A percentile compares a stretch with the other conserved stretches of the same genome.
These are phyloP conservation scores for Litsea cubeba DNA, from an alignment of 164 flowering plant genomes.

Conservation along the genomic window DNA sequence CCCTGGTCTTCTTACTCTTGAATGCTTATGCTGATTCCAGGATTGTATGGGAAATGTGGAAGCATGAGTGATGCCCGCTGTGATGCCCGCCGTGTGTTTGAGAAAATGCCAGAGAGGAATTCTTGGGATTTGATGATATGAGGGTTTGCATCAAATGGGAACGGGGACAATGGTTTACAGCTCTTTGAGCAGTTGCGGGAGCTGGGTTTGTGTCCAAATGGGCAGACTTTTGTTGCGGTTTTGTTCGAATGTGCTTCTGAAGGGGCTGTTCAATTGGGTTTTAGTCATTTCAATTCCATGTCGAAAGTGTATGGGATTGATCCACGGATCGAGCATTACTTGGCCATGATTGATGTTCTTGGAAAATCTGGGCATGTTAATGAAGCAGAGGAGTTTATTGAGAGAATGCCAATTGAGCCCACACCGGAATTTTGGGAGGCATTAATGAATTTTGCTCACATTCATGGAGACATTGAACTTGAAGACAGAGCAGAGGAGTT, in stretches of 20 bases:
- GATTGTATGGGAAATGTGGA: constrained; percentile 56
- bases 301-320: constrained; percentile 40
- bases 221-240: constrained; percentile 51
- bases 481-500: constrained; percentile 69
- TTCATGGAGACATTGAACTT: constrained; percentile 76
- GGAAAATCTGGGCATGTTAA: constrained; percentile 55
- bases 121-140: constrained; percentile 72
- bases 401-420: constrained; percentile 47
- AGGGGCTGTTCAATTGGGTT: constrained; percentile 68
- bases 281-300: constrained; percentile 65
- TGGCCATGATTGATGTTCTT: constrained; percentile 53
- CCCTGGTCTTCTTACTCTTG: constrained; percentile 39
- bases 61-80: constrained; percentile 62
- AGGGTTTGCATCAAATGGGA: constrained; percentile 51
- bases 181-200: constrained; percentile 65
- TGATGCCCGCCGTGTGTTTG: constrained; percentile 68
- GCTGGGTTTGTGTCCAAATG: constrained; percentile 41
- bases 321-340: constrained; percentile 51
- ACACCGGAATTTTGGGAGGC: constrained; percentile 58
- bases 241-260: constrained; percentile 61
- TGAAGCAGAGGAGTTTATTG: constrained; percentile 54
- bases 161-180: constrained; percentile 72
- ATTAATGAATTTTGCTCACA: constrained; percentile 55
- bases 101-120: constrained; percentile 54
- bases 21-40: constrained; percentile 38